A percentile compares a stretch with the other conserved stretches of the same genome.
These are phyloP conservation scores for Trypanosoma platydactyli DNA, from an alignment of 208 protist species.

Conservation along the genomic window DNA sequence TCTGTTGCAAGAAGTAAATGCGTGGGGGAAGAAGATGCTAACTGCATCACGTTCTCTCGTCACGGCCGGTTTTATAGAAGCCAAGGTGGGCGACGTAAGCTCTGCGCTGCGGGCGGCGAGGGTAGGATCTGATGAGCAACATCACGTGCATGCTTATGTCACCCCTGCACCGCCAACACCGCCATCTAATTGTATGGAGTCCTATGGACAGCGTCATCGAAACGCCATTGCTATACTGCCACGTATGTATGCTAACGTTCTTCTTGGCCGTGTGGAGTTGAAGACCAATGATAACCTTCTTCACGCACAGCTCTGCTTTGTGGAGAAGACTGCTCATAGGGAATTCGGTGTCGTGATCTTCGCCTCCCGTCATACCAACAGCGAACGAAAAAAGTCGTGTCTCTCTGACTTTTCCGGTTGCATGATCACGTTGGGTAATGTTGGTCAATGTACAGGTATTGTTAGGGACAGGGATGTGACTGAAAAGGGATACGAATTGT, in stretches of 20 bases:
- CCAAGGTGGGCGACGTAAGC: slow-evolving; percentile 47
- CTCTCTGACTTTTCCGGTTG: slow-evolving; percentile 49
- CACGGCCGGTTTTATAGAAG: slow-evolving; percentile 50
- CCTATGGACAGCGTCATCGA: neutral
- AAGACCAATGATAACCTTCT: slow-evolving; percentile 33
- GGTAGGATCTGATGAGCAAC: neutral
- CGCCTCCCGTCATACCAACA: slow-evolving; percentile 40
- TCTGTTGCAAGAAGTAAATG: slow-evolving; percentile 33
- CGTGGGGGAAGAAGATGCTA: slow-evolving; percentile 57
- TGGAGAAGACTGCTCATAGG: slow-evolving; percentile 20
- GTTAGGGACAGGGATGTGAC: slow-evolving; percentile 48
- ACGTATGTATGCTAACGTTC: slow-evolving; percentile 5
- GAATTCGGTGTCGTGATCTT: slow-evolving; percentile 30
- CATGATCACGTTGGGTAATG: slow-evolving; percentile 27
- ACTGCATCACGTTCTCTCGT: slow-evolving; percentile 32
- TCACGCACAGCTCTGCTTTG: slow-evolving; percentile 15
- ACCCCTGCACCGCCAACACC: slow-evolving; percentile 12
- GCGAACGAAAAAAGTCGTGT: slow-evolving; percentile 21
- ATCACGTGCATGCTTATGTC: neutral
- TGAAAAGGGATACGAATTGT: slow-evolving; percentile 50
- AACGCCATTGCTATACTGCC: neutral
- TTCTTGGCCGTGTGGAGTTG: slow-evolving; percentile 8
- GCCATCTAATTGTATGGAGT: slow-evolving; percentile 11
- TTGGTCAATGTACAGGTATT: slow-evolving; percentile 13
- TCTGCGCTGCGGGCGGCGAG: slow-evolving; percentile 35